Base-by-base conservation (phyloP, 2,329 filamentous ascomycete genomes). In the Nemania diffusa region DNA sequence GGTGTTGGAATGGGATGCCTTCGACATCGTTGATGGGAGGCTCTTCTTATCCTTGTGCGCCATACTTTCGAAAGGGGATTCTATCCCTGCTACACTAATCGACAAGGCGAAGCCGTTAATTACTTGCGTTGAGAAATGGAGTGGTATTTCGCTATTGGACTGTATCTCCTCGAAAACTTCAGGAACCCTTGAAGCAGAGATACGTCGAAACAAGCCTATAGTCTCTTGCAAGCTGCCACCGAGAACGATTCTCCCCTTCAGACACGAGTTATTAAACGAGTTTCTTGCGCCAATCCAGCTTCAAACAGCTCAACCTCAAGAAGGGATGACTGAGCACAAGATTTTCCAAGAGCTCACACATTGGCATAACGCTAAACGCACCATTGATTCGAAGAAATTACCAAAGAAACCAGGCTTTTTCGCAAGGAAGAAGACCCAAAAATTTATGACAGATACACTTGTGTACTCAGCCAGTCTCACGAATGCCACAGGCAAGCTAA, bases 391-490 rank as follows among this genome's bases (percentile, higher is more conserved):
- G 1, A 84, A 82, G 61, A 59, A 62, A 4, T 44, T 62, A 5
- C 71, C 70, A 0, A 76, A 73, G 34, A 63, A 72, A 7, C 74
- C 70, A 15, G 77, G 71, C 1, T 78, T 73, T 53, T 78, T 67
- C 27, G 77, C 82, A 6, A 78, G 77, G 59, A 84, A 80, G 68
- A 80, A 80, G 60, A 88, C 90, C 51, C 90, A 93, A 72, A 83
- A 81, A 58, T 89, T 88, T 73, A 91, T 92, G 86, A 84, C 85
- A 1, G 89, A 92, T 65, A 91, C 91, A 78, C 84, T 84, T 29
- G 82, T 84, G 1, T 94, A 93, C 75, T 89, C 91, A 1, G 89
- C 88, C 13, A 92, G 90, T 77, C 81, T 93, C 53, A 91, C 89
- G 0, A 90, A 89, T 64, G 82, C 87, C 0, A 81, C 84, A 1